phyloP scores from a whole-genome alignment of 2,329 filamentous ascomycete genomes.

The Apiospora phragmitis region DNA sequence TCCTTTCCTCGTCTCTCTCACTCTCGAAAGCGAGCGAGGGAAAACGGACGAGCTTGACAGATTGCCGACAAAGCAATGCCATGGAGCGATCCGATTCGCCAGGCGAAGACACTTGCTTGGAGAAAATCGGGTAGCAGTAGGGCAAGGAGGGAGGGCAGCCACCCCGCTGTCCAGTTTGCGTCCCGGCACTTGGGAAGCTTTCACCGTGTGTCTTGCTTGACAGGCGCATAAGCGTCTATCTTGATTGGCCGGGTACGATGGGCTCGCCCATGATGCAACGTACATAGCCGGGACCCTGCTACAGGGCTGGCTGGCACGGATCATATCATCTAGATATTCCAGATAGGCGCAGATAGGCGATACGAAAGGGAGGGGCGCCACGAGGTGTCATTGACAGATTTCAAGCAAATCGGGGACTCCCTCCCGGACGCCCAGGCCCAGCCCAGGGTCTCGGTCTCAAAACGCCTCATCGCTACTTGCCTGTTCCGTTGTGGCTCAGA shows the following conservation, averaged over 20 bases:
- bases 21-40: neutral
- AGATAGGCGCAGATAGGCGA: constrained; percentile 1
- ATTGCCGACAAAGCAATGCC: neutral
- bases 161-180: neutral
- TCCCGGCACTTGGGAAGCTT: neutral
- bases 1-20: neutral
- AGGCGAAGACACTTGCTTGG: neutral
- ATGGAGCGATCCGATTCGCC: neutral
- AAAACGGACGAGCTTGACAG: neutral
- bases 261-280: neutral
- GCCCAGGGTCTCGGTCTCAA: neutral
- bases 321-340: constrained; percentile 1
- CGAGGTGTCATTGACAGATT: neutral
- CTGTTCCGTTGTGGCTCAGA: neutral
- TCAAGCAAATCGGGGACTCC: neutral
- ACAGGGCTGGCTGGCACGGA: neutral
- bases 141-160: neutral
- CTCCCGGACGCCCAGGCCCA: neutral
- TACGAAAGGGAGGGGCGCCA: neutral
- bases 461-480: neutral
- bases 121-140: neutral
- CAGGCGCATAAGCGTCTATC: neutral
- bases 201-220: neutral
- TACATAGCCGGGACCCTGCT: neutral
- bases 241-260: neutral